Conservation (phyloP, 768 basidiomycete species). For the Termitomyces sp. region DNA sequence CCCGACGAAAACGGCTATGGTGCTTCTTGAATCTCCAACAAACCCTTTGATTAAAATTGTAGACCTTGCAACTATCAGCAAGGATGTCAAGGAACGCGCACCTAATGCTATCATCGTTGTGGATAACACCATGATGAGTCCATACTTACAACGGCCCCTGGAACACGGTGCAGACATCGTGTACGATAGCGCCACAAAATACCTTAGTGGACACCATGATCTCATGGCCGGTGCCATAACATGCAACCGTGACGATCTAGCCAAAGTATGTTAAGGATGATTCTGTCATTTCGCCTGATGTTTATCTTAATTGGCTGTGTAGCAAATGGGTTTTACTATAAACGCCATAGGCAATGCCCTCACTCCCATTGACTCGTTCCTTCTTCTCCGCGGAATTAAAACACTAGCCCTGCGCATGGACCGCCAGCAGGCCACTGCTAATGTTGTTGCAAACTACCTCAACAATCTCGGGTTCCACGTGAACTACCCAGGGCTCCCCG, state of each 20-base stretch:
- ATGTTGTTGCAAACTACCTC: slow-evolving; percentile 85
- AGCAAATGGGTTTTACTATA: slow-evolving; percentile 90
- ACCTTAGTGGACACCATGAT: slow-evolving; percentile 97
- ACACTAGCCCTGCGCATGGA: slow-evolving; percentile 97
- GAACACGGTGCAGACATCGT: slow-evolving; percentile 97
- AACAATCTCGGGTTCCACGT: slow-evolving; percentile 82
- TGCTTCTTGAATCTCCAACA: slow-evolving; percentile 94
- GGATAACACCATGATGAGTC: slow-evolving; percentile 99
- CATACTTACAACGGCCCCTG: slow-evolving; percentile 91
- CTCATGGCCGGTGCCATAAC: slow-evolving; percentile 97
- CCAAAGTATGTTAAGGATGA: slow-evolving; percentile 52
- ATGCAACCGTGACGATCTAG: slow-evolving; percentile 88
- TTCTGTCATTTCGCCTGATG: slow-evolving; percentile 3
- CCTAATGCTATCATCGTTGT: slow-evolving; percentile 84
- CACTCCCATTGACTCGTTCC: slow-evolving; percentile 94
- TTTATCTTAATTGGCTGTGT: slow-evolving; percentile 11
- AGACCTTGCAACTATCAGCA: slow-evolving; percentile 81
- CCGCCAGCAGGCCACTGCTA: slow-evolving; percentile 81
- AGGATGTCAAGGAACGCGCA: slow-evolving; percentile 79
- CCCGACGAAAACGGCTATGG: slow-evolving; percentile 84
- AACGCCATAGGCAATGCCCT: slow-evolving; percentile 94
- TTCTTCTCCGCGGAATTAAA: slow-evolving; percentile 93
- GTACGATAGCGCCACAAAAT: slow-evolving; percentile 98
- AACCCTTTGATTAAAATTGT: slow-evolving; percentile 96
- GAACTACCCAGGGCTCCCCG: slow-evolving; percentile 86